Conservation (phyloP, 179 eudicot genomes). For the Spergularia azorica region DNA sequence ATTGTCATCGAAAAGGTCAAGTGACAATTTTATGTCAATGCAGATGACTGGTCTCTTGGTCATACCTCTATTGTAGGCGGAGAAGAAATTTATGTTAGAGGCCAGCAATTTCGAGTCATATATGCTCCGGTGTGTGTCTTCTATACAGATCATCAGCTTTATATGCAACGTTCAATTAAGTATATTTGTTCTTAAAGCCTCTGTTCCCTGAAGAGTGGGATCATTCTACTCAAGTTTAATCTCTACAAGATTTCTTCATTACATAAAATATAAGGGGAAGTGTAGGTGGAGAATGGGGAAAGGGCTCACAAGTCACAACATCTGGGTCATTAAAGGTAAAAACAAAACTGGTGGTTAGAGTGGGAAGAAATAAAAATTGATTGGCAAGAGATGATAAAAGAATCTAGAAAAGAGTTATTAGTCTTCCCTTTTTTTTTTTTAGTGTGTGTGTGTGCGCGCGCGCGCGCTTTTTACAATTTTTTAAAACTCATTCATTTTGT, state of each 20-base stretch:
- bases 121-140: conserved; percentile 66
- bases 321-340: not conserved
- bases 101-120: conserved; percentile 59
- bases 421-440: not conserved
- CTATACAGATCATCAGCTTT: not conserved
- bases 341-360: not conserved
- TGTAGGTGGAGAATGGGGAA: not conserved
- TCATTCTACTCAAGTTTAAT: no score
- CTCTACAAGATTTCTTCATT: not conserved
- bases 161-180: not conserved
- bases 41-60: conserved; percentile 84
- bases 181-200: not conserved
- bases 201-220: no score
- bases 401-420: no score
- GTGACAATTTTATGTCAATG: conserved; percentile 26
- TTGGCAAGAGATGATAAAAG: not conserved
- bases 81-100: conserved; percentile 76
- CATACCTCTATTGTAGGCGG: conserved; percentile 57
- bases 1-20: not conserved
- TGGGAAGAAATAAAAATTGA: not conserved
- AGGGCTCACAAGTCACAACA: not conserved
- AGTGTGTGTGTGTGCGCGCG: no score
- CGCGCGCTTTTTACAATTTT: no score
- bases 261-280: not conserved
- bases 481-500: no score